Evolutionary conservation across 768 basidiomycete genomes (phyloP), one percentile per base, ranked within the genome.

Genomic region (Collybia sordida): DNA sequence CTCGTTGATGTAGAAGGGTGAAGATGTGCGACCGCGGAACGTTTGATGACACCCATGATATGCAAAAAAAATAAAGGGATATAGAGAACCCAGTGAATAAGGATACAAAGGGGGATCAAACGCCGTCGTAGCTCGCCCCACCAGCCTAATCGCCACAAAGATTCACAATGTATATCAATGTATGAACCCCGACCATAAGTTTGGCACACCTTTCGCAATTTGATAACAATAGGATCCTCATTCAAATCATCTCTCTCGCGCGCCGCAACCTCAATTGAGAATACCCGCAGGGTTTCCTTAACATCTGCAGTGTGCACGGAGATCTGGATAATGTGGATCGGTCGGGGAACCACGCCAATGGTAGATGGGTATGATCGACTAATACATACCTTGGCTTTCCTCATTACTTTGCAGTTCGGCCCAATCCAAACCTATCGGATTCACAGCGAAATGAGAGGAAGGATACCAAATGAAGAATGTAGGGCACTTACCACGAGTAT

Each of bases 281-380:
- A 94, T 36, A 75, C 80, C 54, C 83, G 80, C 59, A 98, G 69
- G 49, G 87, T 84, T 41, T 71, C 63, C 73, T 97, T 96, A 69
- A 97, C 92, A 71, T 93, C 86, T 56, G 89, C 88, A 21, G 85
- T 63, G 63, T 98, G 94, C 3, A 98, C 93, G 51, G 94, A 96
- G 62, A 96, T 89, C 93, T 95, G 45, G 54, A 47, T 24, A 45
- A 56, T 45, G 60, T 54, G 63, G 61, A 67, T 65, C 67, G 62
- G 57, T 47, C 62, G 51, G 45, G 47, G 58, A 66, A 63, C 36
- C 31, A 37, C 21, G 41, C 34, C 35, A 42, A 40, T 35, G 31
- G 37, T 37, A 40, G 37, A 51, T 40, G 37, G 25, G 40, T 40
- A 37, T 7, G 18, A 25, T 31, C 31, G 11, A 37, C 42, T 55